Base-by-base conservation (phyloP, 176 grass and related monocot genomes). In the Phoenix dactylifera region DNA sequence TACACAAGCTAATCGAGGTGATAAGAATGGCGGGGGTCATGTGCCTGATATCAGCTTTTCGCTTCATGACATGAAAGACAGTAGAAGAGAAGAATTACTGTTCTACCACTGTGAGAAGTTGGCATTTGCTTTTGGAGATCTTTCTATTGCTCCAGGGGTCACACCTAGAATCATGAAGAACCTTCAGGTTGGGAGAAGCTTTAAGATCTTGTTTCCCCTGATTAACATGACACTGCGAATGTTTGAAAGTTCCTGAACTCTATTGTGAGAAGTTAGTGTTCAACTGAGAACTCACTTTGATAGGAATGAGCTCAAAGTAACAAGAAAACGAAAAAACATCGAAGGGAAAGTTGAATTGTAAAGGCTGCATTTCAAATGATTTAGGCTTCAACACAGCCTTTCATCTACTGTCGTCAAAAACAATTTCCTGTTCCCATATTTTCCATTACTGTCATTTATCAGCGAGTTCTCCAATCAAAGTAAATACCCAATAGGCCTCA, bases 41-140 rank as follows among this genome's bases (percentile, higher is more conserved):
- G 59, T 81, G 18, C 78, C 78, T 49, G 78, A 75, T 59, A 65
- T 70, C 59, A 75, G 66, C 73, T 81, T 81, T 69, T 67, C 53
- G 18, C 54, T 59, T 49, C 66, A 65, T 60, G 73, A 54, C 52
- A 54, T 65, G 26, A 48, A 69, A 30, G 62, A 58, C 15, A 28
- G 49, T 53, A 63, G 28, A 50, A 75, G 72, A 52, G 66, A 65
- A 64, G 65, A 81, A 52, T 81, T 65, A 15, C 59, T 75, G 18
- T 53, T 53, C 67, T 75, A 71, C 70, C 72, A 81, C 60, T 64
- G 64, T 22, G 72, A 81, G 62, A 81, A 81, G 18, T 39, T 81
- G 66, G 66, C 78, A 3, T 81, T 81, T 54, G 66, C 72, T 75
- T 75, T 81, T 59, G 66, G 78, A 48, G 78, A 81, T 55, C 57